Conservation (phyloP, 2,329 filamentous ascomycete genomes). For the Fusarium agapanthi region DNA sequence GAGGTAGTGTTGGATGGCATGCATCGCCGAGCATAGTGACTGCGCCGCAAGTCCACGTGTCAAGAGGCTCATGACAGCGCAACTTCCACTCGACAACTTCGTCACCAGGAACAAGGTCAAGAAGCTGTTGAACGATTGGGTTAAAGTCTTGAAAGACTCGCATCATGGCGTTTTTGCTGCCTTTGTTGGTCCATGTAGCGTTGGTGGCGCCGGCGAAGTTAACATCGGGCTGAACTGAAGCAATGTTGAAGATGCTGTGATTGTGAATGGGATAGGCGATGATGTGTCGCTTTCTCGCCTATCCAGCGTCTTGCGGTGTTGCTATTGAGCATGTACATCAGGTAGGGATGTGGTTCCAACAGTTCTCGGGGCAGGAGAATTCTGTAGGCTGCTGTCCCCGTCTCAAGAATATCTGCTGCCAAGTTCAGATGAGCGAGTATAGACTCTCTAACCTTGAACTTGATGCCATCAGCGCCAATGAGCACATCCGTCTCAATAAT, state of each 20-base stretch:
- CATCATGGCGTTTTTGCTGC: slow-evolving; percentile 20
- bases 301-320: slow-evolving; percentile 4
- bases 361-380: not conserved
- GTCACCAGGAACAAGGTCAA: slow-evolving; percentile 1
- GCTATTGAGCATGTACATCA: slow-evolving; percentile 13
- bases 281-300: slow-evolving; percentile 9
- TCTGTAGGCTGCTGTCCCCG: slow-evolving; percentile 3
- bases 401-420: not conserved
- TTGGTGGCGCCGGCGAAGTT: slow-evolving; percentile 18
- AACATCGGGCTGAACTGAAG: slow-evolving; percentile 1
- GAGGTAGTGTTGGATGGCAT: slow-evolving; percentile 10
- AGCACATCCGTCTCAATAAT: slow-evolving; percentile 14
- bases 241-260: slow-evolving; percentile 21
- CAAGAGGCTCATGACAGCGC: slow-evolving; percentile 9
- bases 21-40: slow-evolving; percentile 14
- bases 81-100: slow-evolving; percentile 18
- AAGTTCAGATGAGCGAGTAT: slow-evolving; percentile 3
- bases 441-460: slow-evolving; percentile 17
- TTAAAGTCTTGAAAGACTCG: slow-evolving; percentile 14
- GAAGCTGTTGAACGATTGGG: not conserved
- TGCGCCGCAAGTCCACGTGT: not conserved
- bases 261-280: slow-evolving; percentile 26
- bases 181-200: slow-evolving; percentile 20
- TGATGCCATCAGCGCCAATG: slow-evolving; percentile 23
- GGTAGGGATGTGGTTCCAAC: slow-evolving; percentile 3